Percentiles rank a stretch among this genome's conserved stretches.
These are phyloP conservation scores for Phyllosticta ampelicida DNA, from an alignment of 2,329 filamentous ascomycete genomes.

Conservation along the genomic window DNA sequence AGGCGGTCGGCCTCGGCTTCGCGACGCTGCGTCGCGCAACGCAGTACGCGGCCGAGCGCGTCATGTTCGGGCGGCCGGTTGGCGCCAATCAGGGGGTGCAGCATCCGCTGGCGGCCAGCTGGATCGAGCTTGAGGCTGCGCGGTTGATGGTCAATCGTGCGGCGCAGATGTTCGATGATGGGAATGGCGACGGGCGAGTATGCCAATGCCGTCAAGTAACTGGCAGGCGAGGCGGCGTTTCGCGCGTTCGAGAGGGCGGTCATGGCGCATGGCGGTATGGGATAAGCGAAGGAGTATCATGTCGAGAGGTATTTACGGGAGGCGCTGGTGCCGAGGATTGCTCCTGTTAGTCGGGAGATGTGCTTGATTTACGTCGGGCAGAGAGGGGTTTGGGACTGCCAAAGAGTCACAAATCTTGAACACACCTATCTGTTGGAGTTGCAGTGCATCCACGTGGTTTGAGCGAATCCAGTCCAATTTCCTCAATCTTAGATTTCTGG, in stretches of 20 bases:
- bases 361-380: conserved; percentile 61
- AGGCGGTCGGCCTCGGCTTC: conserved; percentile 71
- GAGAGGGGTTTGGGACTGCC: conserved; percentile 57
- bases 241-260: conserved; percentile 46
- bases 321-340: conserved; percentile 48
- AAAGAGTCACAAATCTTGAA: too few species aligned
- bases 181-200: conserved; percentile 42
- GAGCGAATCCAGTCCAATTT: too few species aligned
- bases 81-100: conserved; percentile 50
- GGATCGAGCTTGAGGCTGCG: conserved; percentile 51
- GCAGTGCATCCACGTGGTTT: too few species aligned
- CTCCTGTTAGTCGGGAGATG: conserved; percentile 57
- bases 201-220: conserved; percentile 46
- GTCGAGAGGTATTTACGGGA: conserved; percentile 51
- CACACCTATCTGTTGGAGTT: too few species aligned
- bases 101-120: conserved; percentile 48
- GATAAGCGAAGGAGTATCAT: conserved; percentile 52
- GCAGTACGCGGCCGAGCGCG: conserved; percentile 37
- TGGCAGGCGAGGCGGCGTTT: conserved; percentile 50
- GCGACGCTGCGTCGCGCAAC: conserved; percentile 41
- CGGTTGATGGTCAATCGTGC: conserved; percentile 52
- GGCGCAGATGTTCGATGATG: conserved; percentile 47
- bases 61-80: conserved; percentile 47
- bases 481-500: too few species aligned
- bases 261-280: conserved; percentile 50